A percentile compares a stretch with the other conserved stretches of the same genome.
These are phyloP conservation scores for Mycena amicta DNA, from an alignment of 768 basidiomycete species.

Conservation along the genomic window DNA sequence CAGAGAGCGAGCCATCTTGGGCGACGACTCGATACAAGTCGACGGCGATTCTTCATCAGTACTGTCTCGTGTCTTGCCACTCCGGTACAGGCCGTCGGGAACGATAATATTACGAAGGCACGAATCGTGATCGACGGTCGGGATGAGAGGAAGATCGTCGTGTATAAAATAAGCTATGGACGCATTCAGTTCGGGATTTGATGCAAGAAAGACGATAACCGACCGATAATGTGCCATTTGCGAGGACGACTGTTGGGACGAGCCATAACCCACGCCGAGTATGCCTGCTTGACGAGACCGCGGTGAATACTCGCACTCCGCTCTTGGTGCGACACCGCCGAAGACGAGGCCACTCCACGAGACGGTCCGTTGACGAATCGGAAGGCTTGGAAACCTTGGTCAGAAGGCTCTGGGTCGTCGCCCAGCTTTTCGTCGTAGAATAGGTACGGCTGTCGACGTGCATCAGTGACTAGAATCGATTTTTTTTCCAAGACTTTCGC, in stretches of 20 bases:
- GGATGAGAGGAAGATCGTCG: constrained; percentile 47
- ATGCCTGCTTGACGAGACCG: constrained; percentile 72
- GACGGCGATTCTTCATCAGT: constrained; percentile 40
- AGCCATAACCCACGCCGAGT: constrained; percentile 62
- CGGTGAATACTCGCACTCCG: constrained; percentile 53
- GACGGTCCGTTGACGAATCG: constrained; percentile 63
- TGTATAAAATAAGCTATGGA: constrained; percentile 50
- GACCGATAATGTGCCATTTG: constrained; percentile 65
- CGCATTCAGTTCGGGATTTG: neutral
- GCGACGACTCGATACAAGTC: no score
- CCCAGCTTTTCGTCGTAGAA: constrained; percentile 69
- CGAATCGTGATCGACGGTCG: constrained; percentile 49
- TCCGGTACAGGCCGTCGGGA: constrained; percentile 49
- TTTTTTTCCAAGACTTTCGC: constrained; percentile 7
- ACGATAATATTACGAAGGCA: constrained; percentile 45
- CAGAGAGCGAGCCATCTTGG: neutral
- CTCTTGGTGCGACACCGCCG: constrained; percentile 61
- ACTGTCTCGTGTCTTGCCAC: constrained; percentile 45
- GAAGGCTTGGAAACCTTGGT: constrained; percentile 45
- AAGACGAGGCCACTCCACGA: constrained; percentile 49
- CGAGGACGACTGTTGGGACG: constrained; percentile 48
- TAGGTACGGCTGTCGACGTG: constrained; percentile 61
- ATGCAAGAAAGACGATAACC: constrained; percentile 28
- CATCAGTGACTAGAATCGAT: no score
- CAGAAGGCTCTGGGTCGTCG: constrained; percentile 38